Percentiles rank a stretch among this genome's conserved stretches.
These are phyloP conservation scores for Suillus hirtellus DNA, from an alignment of 768 basidiomycete species.

Conservation along the genomic window DNA sequence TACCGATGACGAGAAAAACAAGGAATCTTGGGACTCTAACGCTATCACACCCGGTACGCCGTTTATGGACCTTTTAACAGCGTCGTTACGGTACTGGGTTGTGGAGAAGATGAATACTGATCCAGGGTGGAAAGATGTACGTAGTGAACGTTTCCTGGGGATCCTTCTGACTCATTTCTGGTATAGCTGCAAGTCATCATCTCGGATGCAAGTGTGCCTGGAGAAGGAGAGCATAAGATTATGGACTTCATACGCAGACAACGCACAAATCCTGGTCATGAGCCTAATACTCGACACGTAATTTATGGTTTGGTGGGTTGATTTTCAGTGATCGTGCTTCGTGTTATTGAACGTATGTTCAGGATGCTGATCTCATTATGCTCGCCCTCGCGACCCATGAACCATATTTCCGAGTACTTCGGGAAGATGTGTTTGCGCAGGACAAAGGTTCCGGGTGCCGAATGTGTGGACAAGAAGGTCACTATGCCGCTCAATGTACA, in stretches of 20 bases:
- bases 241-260: slow-evolving; percentile 98
- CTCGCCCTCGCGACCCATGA: slow-evolving; percentile 96
- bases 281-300: slow-evolving; percentile 94
- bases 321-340: not conserved
- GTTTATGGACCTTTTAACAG: slow-evolving; percentile 92
- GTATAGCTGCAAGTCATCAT: slow-evolving; percentile 89
- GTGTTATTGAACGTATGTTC: slow-evolving; percentile 17
- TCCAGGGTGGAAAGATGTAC: slow-evolving; percentile 91
- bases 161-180: not conserved
- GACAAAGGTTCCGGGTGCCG: slow-evolving; percentile 80
- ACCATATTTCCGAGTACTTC: slow-evolving; percentile 94
- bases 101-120: slow-evolving; percentile 93
- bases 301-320: slow-evolving; percentile 90
- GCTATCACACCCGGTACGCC: slow-evolving; percentile 99
- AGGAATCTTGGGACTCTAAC: slow-evolving; percentile 95
- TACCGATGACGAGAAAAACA: slow-evolving; percentile 78
- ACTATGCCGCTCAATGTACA: slow-evolving; percentile 94
- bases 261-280: slow-evolving; percentile 81
- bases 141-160: slow-evolving; percentile 23
- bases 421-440: slow-evolving; percentile 97
- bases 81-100: slow-evolving; percentile 93
- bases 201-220: slow-evolving; percentile 95
- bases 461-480: slow-evolving; percentile 92
- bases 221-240: slow-evolving; percentile 99
- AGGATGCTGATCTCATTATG: slow-evolving; percentile 99